Percentiles rank a stretch among this genome's conserved stretches.
phyloP scores from a whole-genome alignment of 768 basidiomycete genomes.

The Suillus luteus region DNA sequence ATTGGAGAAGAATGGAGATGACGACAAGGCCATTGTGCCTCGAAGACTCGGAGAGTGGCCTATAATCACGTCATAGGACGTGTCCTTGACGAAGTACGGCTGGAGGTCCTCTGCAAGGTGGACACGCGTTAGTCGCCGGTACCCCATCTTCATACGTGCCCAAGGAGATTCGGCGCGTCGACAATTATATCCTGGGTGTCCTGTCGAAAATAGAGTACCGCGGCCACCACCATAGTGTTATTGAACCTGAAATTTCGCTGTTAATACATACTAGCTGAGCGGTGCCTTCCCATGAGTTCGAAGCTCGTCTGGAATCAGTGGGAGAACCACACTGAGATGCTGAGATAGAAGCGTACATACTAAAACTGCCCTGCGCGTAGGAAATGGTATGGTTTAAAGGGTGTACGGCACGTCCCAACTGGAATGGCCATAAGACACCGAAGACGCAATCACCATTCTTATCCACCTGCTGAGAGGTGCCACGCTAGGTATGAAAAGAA shows the following conservation, averaged over 20 bases:
- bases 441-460: not conserved
- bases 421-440: not conserved
- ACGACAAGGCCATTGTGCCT: slow-evolving; percentile 14
- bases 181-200: slow-evolving; percentile 18
- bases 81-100: slow-evolving; percentile 15
- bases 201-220: not conserved
- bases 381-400: not conserved
- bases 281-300: slow-evolving; percentile 19
- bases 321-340: slow-evolving; percentile 20
- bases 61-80: slow-evolving; percentile 20
- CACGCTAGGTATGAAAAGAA: not conserved
- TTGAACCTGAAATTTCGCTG: slow-evolving; percentile 15
- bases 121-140: slow-evolving; percentile 11
- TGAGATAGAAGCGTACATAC: slow-evolving; percentile 5
- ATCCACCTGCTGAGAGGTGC: not conserved
- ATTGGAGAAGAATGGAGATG: slow-evolving; percentile 17
- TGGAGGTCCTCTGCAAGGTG: slow-evolving; percentile 17
- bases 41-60: slow-evolving; percentile 19
- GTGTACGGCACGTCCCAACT: not conserved
- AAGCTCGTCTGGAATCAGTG: slow-evolving; percentile 15
- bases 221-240: not conserved
- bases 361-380: not conserved
- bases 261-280: slow-evolving; percentile 11
- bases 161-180: slow-evolving; percentile 21
- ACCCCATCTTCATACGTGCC: slow-evolving; percentile 15